A percentile compares a stretch with the other conserved stretches of the same genome.
Conservation (phyloP, 257 asterid species). For the Buddleja alternifolia region DNA sequence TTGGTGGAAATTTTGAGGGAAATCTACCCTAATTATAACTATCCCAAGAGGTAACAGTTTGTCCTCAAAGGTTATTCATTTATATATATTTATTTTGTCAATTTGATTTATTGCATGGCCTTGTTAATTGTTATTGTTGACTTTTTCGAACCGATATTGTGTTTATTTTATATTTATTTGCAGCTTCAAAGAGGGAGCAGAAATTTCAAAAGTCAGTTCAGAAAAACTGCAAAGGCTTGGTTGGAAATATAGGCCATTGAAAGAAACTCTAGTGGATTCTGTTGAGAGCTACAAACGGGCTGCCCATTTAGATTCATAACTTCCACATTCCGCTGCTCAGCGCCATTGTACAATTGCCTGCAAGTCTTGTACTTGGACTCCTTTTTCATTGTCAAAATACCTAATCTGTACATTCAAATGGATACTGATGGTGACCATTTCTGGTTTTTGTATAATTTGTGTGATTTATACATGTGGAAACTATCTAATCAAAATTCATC, state of each 20-base stretch:
- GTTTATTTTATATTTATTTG: slow-evolving; percentile 1
- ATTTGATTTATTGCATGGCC: too few relatives aligned
- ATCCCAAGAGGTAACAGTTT: slow-evolving; percentile 67
- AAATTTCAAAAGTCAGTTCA: slow-evolving; percentile 33
- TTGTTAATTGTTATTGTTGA: neutral
- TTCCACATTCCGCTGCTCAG: too few relatives aligned
- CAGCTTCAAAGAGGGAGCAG: slow-evolving; percentile 55
- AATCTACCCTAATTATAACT: slow-evolving; percentile 55
- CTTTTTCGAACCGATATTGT: neutral
- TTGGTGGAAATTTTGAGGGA: slow-evolving; percentile 53
- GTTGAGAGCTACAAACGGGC: slow-evolving; percentile 63
- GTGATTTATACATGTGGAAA: too few relatives aligned
- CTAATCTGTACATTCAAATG: too few relatives aligned
- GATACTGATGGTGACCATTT: too few relatives aligned
- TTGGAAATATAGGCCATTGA: slow-evolving; percentile 63
- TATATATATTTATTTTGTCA: too few relatives aligned
- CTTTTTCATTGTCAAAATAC: too few relatives aligned
- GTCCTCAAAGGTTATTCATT: neutral
- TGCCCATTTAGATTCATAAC: slow-evolving; percentile 44
- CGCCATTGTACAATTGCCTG: too few relatives aligned
- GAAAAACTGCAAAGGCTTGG: slow-evolving; percentile 71
- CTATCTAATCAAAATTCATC: too few relatives aligned
- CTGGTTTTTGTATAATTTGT: too few relatives aligned
- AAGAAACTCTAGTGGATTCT: slow-evolving; percentile 62
- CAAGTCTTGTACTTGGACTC: too few relatives aligned